Evolutionary conservation across 2,329 filamentous ascomycete genomes (phyloP).

Genomic region (Arthrobotrys pseudoclavata): DNA sequence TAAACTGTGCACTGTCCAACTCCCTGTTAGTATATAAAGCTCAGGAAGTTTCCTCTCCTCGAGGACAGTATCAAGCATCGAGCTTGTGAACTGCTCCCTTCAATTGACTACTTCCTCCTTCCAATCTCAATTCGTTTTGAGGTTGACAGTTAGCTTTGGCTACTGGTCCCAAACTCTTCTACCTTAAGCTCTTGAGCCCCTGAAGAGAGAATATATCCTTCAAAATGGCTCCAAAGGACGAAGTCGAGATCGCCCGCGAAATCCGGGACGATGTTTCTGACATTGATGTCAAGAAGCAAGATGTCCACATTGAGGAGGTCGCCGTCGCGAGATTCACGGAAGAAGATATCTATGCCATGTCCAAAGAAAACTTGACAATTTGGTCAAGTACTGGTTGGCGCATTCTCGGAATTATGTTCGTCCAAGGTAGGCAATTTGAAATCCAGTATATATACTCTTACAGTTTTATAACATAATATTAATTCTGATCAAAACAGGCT

Average conservation of each 20-base stretch:
- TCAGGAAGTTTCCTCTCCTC: conserved; percentile 17
- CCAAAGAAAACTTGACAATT: conserved; percentile 67
- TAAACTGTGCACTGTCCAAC: conserved; percentile 20
- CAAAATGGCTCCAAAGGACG: conserved; percentile 56
- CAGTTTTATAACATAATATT: conserved; percentile 51
- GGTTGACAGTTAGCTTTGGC: conserved; percentile 30
- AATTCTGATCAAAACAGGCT: conserved; percentile 66
- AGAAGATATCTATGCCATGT: conserved; percentile 68
- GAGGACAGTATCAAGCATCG: conserved; percentile 30
- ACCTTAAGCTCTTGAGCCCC: neutral
- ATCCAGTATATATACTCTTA: neutral
- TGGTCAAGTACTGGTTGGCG: conserved; percentile 67
- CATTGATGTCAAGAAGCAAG: conserved; percentile 62
- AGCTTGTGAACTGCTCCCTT: conserved; percentile 35
- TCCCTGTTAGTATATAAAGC: conserved; percentile 56
- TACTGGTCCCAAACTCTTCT: conserved; percentile 17
- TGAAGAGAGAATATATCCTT: conserved; percentile 7
- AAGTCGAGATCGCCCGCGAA: conserved; percentile 60
- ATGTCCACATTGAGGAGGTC: conserved; percentile 67
- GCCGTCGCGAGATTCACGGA: conserved; percentile 68
- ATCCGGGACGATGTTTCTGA: conserved; percentile 65
- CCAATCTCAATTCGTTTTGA: conserved; percentile 55
- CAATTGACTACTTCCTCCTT: conserved; percentile 23
- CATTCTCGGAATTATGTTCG: conserved; percentile 67
- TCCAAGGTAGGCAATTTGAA: conserved; percentile 32